Conservation (phyloP, 148 eudicot species). For the Arbutus unedo region DNA sequence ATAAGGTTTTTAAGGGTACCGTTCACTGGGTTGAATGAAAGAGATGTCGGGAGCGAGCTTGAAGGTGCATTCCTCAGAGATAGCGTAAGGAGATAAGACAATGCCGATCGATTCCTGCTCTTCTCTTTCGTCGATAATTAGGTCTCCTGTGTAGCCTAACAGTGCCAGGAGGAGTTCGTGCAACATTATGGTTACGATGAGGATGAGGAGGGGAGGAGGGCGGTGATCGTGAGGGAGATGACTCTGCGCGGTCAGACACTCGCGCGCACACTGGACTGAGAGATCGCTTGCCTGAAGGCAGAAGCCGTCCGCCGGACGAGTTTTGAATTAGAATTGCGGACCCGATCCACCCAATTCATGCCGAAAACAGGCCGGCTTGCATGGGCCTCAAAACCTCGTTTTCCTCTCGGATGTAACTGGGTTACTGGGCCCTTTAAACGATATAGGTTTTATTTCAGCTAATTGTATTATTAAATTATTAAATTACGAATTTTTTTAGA, state of each 20-base stretch:
- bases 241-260: background rate
- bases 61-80: slow-evolving; percentile 54
- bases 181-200: slow-evolving; percentile 39
- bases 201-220: background rate
- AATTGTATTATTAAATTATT: too few species aligned
- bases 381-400: background rate
- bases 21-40: slow-evolving; percentile 65
- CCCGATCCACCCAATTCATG: background rate
- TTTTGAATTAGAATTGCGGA: background rate
- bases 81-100: slow-evolving; percentile 42
- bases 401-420: too few species aligned
- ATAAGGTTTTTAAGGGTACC: slow-evolving; percentile 29
- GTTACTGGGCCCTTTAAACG: too few species aligned
- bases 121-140: slow-evolving; percentile 80
- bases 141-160: slow-evolving; percentile 94
- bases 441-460: too few species aligned
- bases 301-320: background rate
- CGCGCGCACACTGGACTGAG: background rate
- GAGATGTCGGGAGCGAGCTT: slow-evolving; percentile 88
- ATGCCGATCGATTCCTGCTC: slow-evolving; percentile 39
- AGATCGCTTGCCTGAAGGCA: background rate
- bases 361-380: background rate
- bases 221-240: background rate
- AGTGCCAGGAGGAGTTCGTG: slow-evolving; percentile 83
- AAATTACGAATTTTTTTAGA: too few species aligned